Evolutionary conservation across 371 early-diverging fungal species (phyloP), one percentile per base, ranked within the genome.

Genomic region (Mortierella sp.): DNA sequence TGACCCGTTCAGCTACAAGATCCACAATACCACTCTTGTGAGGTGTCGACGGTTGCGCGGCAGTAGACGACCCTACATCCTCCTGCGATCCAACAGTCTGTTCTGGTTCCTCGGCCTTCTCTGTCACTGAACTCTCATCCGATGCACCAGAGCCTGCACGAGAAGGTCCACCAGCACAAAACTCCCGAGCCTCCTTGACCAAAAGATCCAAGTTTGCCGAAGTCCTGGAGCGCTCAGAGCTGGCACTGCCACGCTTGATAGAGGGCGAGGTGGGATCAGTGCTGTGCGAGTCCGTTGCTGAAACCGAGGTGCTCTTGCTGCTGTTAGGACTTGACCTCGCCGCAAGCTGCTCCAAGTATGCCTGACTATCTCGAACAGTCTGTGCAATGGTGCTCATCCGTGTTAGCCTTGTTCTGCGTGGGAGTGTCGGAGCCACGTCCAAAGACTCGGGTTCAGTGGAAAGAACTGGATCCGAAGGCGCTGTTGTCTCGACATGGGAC

Each of bases 131-230:
- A 0, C 37, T 39, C 34, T 61, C 61, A 8, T 61, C 61, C 22
- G 19, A 19, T 7, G 39, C 9, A 22, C 37, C 10, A 31, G 34
- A 66, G 39, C 48, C 48, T 39, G 31, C 55, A n/a, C 65, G 39
- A 19, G 47, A 45, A 4, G 47, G 34, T 7, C 39, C 40, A 13
- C 76, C 71, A 48, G 73, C 74, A 34, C 83, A 83, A 31, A 83
- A 83, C 29, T 71, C 83, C 6, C 83, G 71, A 0, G 83, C 83
- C 48, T 83, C 83, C 40, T 83, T 55, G 5, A 83, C 83, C 55
- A 83, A 48, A 14, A 81, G 61, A 3, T 45, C 26, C 13, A 77
- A 29, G 39, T 61, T 61, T 19, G 61, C 61, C 3, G 61, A 13
- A n/a, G 44, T 63, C 31, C 63, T 63, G 14, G 34, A 19, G 22